phyloP scores from a whole-genome alignment of 2,329 filamentous ascomycete genomes.

The Grosmannia huntii region DNA sequence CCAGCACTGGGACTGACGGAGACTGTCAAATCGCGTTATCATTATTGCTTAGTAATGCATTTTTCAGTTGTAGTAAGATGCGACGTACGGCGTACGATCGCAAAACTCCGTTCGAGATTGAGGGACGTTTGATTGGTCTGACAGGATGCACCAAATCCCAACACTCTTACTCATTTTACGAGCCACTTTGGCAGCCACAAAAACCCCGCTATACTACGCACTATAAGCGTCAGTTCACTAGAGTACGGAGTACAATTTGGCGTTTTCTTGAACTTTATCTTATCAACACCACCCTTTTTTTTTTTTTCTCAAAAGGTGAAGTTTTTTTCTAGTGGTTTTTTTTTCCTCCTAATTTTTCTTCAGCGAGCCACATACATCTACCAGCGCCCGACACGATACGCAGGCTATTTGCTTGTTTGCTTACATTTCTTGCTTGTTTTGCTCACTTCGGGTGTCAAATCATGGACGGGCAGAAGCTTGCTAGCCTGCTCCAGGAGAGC shows the following conservation, averaged over 20 bases:
- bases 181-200: not conserved
- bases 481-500: slow-evolving; percentile 75
- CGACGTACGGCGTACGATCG: no score
- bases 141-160: no score
- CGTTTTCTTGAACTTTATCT: not conserved
- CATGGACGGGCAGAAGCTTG: slow-evolving; percentile 79
- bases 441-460: not conserved
- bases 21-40: no score
- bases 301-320: not conserved
- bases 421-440: not conserved
- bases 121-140: no score
- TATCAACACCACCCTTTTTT: not conserved
- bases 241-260: no score
- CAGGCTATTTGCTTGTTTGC: not conserved
- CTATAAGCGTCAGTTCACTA: no score
- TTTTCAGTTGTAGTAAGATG: no score
- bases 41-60: no score
- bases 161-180: not conserved
- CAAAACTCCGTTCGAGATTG: no score
- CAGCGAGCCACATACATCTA: not conserved
- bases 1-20: no score
- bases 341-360: not conserved
- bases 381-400: not conserved
- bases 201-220: not conserved
- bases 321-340: not conserved